Base-by-base conservation (phyloP, 768 basidiomycete species). In the Lyophyllum atratum region DNA sequence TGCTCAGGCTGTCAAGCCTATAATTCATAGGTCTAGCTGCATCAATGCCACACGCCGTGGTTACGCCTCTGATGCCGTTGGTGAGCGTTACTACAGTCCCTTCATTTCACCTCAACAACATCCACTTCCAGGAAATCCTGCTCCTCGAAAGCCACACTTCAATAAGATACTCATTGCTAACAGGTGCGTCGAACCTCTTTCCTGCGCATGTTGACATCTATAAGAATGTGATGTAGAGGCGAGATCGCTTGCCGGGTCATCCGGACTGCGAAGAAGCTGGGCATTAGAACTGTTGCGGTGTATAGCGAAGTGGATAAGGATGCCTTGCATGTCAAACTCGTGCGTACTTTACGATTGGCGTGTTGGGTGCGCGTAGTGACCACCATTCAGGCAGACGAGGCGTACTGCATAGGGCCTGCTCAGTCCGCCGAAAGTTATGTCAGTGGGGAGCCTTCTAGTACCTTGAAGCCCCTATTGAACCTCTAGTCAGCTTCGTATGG, bases 191-290 rank as follows among this genome's bases (percentile, higher is more conserved):
- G 9, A 4, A 26, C 10, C 6, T 47, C 40, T 8, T 6, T 12
- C 25, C 11, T 24, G 29, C 12, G 43, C 25, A 33, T 24, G 28
- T 55, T 21, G 33, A 37, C 46, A 11, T 56, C 22, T 31, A 43
- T 15, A 58, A 19, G 4, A 52, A 49, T 34, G 8, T 1, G 26
- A 11, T 33, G 14, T 59, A 96, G 94, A 71, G 95, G 95, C 46
- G 95, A 98, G 73, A 98, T 98, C 60, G 94, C 95, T 5, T 97
- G 95, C 70, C 87, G 95, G 19, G 92, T 98, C 43, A 96, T 96
- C 54, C 87, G 91, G 24, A 96, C 95, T 0, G 92, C 93, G 2
- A 85, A 80, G 70, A 90, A 89, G 67, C 77, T 97, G 3, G 95
- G 95, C 0, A 89, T 97, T 69, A 87, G 83, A 79, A 94, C 92